phyloP scores from a whole-genome alignment of 768 basidiomycete species.

The Rhodotorula taiwanensis region DNA sequence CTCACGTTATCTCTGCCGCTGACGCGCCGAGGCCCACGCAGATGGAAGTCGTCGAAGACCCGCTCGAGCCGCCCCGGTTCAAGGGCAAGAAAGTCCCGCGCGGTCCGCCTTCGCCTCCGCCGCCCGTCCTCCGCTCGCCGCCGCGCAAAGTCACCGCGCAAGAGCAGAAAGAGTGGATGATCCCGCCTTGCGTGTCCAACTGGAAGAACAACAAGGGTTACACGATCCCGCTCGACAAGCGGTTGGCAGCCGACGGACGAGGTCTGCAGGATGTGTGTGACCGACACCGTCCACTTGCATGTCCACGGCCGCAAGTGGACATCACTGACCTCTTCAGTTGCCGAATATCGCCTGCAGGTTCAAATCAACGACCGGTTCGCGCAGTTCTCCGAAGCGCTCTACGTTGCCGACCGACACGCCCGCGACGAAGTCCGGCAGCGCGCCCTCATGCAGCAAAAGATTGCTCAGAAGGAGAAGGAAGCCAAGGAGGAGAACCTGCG shows the following conservation, averaged over 20 bases:
- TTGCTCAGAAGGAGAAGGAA: slow-evolving; percentile 97
- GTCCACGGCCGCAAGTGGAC: too few relatives aligned
- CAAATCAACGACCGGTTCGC: slow-evolving; percentile 99
- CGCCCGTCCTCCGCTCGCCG: slow-evolving; percentile 88
- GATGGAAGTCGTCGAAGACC: slow-evolving; percentile 86
- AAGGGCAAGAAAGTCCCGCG: slow-evolving; percentile 99
- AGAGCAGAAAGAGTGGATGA: slow-evolving; percentile 99
- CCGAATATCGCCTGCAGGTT: slow-evolving; percentile 58
- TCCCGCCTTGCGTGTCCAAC: slow-evolving; percentile 97
- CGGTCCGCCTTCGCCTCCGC: slow-evolving; percentile 92
- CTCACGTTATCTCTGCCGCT: background rate
- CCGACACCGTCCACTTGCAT: background rate
- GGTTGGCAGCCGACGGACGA: slow-evolving; percentile 94
- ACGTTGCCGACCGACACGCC: slow-evolving; percentile 91
- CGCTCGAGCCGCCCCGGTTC: slow-evolving; percentile 90
- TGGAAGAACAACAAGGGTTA: slow-evolving; percentile 99
- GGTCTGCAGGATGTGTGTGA: slow-evolving; percentile 87
- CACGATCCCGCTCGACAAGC: slow-evolving; percentile 96
- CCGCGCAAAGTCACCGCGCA: slow-evolving; percentile 92
- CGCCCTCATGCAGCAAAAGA: slow-evolving; percentile 92
- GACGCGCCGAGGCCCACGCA: too few relatives aligned
- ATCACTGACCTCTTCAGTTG: background rate
- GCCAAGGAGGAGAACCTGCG: slow-evolving; percentile 94
- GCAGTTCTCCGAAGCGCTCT: slow-evolving; percentile 93
- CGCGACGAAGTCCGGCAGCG: slow-evolving; percentile 97